A percentile compares a stretch with the other conserved stretches of the same genome.
Conservation (phyloP, 2,329 filamentous ascomycete genomes). For the Monosporascus sp. region DNA sequence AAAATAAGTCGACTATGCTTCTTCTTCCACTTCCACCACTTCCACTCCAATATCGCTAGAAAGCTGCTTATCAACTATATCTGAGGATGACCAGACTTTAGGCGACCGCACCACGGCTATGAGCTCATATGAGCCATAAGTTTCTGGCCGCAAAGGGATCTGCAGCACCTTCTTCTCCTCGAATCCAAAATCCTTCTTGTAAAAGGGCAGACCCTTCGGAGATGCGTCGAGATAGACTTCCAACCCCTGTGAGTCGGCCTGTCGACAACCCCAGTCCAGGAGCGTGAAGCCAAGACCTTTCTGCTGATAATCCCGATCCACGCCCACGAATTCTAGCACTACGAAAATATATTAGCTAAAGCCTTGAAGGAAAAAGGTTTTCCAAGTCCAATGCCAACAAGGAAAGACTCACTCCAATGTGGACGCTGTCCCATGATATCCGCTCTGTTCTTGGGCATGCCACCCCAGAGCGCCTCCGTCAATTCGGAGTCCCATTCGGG, state of each 20-base stretch:
- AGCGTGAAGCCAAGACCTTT: slow-evolving; percentile 3
- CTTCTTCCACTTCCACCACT: background rate
- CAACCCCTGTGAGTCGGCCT: slow-evolving; percentile 3
- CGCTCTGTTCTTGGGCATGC: slow-evolving; percentile 5
- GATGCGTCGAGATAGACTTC: slow-evolving; percentile 8
- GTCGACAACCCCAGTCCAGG: slow-evolving; percentile 5
- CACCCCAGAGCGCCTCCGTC: slow-evolving; percentile 7
- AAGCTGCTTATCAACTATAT: background rate
- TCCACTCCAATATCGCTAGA: background rate
- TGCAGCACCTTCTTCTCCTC: background rate
- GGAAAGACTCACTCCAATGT: slow-evolving; percentile 10
- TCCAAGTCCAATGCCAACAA: background rate
- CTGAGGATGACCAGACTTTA: background rate
- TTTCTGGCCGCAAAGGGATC: background rate
- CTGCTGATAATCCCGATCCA: slow-evolving; percentile 7
- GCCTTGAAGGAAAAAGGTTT: background rate
- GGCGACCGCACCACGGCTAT: background rate
- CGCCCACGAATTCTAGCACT: slow-evolving; percentile 9
- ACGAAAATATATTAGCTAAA: background rate
- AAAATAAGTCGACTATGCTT: background rate
- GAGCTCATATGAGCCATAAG: background rate
- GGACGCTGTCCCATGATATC: slow-evolving; percentile 6
- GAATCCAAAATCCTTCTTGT: slow-evolving; percentile 6
- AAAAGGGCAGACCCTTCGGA: slow-evolving; percentile 8
- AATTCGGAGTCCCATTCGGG: slow-evolving; percentile 7